Percentiles rank a stretch among this genome's conserved stretches.
phyloP scores from a whole-genome alignment of 1,139 yeast genomes.

The Scheffersomyces parashehatae region DNA sequence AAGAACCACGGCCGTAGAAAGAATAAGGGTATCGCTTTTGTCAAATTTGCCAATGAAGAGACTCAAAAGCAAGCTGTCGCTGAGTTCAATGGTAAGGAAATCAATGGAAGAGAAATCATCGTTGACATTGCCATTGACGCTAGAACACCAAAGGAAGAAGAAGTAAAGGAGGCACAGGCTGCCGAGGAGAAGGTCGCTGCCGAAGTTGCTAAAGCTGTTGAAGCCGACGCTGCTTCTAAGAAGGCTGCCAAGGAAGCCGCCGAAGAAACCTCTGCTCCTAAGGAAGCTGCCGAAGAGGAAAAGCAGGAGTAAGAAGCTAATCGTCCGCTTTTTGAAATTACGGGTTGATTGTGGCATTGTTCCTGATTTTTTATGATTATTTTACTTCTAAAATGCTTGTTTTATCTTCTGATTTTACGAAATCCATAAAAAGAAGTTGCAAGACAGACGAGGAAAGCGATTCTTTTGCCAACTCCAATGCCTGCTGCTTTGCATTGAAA shows the following conservation, averaged over 20 bases:
- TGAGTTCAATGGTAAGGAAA: slow-evolving; percentile 51
- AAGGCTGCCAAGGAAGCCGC: not conserved
- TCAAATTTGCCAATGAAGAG: slow-evolving; percentile 50
- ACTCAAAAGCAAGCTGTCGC: slow-evolving; percentile 50
- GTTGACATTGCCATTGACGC: slow-evolving; percentile 61
- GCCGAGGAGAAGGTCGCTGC: slow-evolving; percentile 1
- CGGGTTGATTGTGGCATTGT: too few species aligned
- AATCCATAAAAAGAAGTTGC: not conserved
- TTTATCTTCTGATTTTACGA: not conserved
- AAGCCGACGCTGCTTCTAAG: not conserved
- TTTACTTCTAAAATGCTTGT: slow-evolving; percentile 1
- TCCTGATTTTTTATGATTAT: not conserved
- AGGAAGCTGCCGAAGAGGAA: slow-evolving; percentile 1
- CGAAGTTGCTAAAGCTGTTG: slow-evolving; percentile 3
- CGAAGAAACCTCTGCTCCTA: not conserved
- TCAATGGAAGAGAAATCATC: slow-evolving; percentile 54
- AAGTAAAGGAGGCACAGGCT: slow-evolving; percentile 6
- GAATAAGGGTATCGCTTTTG: slow-evolving; percentile 66
- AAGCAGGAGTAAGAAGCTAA: not conserved
- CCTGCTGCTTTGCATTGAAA: too few species aligned
- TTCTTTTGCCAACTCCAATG: too few species aligned
- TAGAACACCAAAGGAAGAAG: slow-evolving; percentile 27
- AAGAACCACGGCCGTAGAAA: slow-evolving; percentile 38
- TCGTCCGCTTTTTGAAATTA: too few species aligned
- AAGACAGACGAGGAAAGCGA: not conserved